Conservation (phyloP, 129 eudicot species). For the Mikania micrantha region DNA sequence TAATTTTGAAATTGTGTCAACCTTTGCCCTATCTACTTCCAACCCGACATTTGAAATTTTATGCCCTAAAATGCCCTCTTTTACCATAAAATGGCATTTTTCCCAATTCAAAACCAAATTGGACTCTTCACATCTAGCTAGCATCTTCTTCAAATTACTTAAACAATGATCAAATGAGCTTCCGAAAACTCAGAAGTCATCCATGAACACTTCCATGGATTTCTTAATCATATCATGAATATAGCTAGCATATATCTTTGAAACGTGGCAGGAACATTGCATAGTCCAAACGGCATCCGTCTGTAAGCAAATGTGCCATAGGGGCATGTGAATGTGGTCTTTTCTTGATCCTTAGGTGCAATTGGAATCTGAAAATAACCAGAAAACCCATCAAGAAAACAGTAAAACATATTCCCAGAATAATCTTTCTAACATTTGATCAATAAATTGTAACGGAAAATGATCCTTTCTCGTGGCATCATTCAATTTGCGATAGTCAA, state of each 20-base stretch:
- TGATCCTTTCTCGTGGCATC: neutral
- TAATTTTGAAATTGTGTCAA: neutral
- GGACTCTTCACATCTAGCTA: neutral
- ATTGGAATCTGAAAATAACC: neutral
- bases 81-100: neutral
- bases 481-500: neutral
- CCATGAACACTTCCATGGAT: neutral
- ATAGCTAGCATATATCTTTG: neutral
- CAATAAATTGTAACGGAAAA: neutral
- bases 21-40: neutral
- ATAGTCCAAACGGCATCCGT: neutral
- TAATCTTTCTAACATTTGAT: neutral
- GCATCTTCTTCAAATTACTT: neutral
- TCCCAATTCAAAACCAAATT: neutral
- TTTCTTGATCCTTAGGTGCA: neutral
- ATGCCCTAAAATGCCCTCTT: neutral
- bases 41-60: neutral
- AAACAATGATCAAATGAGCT: neutral
- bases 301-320: neutral
- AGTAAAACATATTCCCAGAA: neutral
- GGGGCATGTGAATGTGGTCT: neutral
- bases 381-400: neutral
- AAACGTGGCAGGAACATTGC: neutral
- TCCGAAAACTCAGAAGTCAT: neutral
- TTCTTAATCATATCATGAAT: neutral